Base-by-base conservation (phyloP, 805 yeast species). In the Cyberlindnera subsufficiens region DNA sequence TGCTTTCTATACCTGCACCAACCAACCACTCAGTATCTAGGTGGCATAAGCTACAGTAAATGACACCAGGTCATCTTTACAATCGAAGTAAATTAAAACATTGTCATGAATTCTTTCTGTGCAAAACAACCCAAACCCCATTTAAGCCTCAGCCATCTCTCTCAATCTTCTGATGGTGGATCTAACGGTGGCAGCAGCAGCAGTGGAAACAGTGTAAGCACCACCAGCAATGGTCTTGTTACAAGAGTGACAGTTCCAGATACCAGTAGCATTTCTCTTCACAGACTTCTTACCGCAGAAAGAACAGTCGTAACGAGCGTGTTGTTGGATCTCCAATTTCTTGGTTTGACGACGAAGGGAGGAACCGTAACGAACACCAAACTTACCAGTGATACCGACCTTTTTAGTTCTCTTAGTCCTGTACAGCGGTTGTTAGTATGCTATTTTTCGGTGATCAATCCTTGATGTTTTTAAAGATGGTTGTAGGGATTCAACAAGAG, bases 291-390 rank as follows among this genome's bases (percentile, higher is more conserved):
- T 93, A 76, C 99, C 99, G 78, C 98, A 91, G 97, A 93, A 93
- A 54, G 99, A 81, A 76, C 98, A 93, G 75, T 87, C 96, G 85
- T 95, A 93, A 72, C 86, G 87, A 66, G 99, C 86, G 77, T 91
- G 99, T 75, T 90, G 97, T 77, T 89, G 97, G 67, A 88, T 84
- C 80, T 95, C 99, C 75, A 93, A 80, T 82, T 93, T 93, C 85
- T 90, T 90, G 82, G 96, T 86, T 78, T 89, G 97, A 79, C 98
- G 88, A 86, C 99, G 91, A 75, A 93, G 81, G 58, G 99, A 95
- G 66, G 99, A 91, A 90, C 99, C 96, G 82, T 93, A 93, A 83
- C 99, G 90, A 79, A 93, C 97, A 88, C 99, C 99, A 84, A 88
- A 93, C 82, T 95, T 95, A 84, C 99, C 99, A 74, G 99, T 93